These are phyloP conservation scores for Aspergillus eucalypticola DNA, from an alignment of 2,329 filamentous ascomycete species.

Conservation along the genomic window DNA sequence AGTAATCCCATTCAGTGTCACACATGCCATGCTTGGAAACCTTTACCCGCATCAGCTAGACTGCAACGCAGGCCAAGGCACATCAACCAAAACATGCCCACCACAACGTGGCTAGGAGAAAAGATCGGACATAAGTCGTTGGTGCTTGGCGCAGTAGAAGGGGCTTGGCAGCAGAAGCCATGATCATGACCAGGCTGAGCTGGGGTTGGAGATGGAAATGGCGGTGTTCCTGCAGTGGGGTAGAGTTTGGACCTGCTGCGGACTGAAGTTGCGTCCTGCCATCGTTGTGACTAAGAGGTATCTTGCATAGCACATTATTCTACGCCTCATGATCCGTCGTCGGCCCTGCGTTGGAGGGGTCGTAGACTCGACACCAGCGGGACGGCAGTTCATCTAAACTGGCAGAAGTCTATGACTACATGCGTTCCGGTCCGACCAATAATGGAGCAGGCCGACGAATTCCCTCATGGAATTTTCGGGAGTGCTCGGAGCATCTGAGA, in stretches of 20 bases:
- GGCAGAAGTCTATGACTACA: constrained; percentile 1
- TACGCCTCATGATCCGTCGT: background rate
- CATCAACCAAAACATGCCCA: constrained; percentile 13
- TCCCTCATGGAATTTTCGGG: constrained; percentile 15
- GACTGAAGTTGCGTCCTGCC: background rate
- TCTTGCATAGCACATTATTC: constrained; percentile 7
- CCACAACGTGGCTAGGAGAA: constrained; percentile 25
- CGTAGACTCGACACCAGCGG: background rate
- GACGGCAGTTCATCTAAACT: background rate
- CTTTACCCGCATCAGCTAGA: constrained; percentile 4
- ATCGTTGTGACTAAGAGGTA: constrained; percentile 5
- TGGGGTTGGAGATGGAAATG: constrained; percentile 15
- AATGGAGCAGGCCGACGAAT: constrained; percentile 3
- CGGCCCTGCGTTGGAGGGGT: background rate
- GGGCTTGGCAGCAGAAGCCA: constrained; percentile 22
- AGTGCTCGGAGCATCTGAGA: constrained; percentile 14
- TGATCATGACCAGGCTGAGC: constrained; percentile 10
- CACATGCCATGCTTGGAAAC: background rate
- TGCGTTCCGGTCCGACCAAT: constrained; percentile 14
- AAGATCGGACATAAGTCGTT: constrained; percentile 17
- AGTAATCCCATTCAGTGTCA: background rate
- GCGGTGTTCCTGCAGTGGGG: constrained; percentile 27
- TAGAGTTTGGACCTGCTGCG: constrained; percentile 10
- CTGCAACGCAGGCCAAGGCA: constrained; percentile 11
- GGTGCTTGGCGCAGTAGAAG: constrained; percentile 23